phyloP scores from a whole-genome alignment of 192 early-diverging fungal genomes.

The Coemansia reversa region DNA sequence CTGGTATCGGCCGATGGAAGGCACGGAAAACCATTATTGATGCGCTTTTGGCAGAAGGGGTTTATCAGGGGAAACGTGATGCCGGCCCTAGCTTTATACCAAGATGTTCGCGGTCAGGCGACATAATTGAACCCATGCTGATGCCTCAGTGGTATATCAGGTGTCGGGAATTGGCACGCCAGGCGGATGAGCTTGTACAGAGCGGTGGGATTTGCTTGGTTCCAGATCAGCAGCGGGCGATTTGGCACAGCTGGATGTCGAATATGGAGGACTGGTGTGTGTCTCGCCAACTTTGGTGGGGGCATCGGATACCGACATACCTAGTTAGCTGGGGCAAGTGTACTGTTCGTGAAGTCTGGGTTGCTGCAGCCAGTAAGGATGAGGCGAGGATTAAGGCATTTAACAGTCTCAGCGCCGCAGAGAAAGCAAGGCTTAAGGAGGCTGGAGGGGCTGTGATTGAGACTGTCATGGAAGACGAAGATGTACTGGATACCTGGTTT shows the following conservation, averaged over 20 bases:
- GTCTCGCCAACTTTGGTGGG: constrained; percentile 98
- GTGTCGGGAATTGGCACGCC: constrained; percentile 71
- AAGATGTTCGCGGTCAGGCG: constrained; percentile 76
- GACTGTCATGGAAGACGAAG: constrained; percentile 60
- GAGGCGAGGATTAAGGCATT: constrained; percentile 40
- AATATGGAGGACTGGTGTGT: constrained; percentile 97
- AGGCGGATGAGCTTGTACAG: constrained; percentile 66
- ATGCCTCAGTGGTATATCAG: constrained; percentile 98
- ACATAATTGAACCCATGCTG: constrained; percentile 93
- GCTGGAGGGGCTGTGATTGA: not conserved
- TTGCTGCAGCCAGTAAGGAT: constrained; percentile 35
- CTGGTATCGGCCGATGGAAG: constrained; percentile 77
- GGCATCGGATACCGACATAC: constrained; percentile 92
- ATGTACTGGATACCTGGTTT: constrained; percentile 99
- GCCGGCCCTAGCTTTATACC: constrained; percentile 77
- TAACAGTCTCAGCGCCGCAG: not conserved
- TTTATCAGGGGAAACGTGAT: constrained; percentile 75
- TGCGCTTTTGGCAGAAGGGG: constrained; percentile 60
- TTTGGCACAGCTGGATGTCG: constrained; percentile 87
- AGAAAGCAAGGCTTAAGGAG: not conserved
- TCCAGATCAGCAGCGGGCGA: constrained; percentile 72
- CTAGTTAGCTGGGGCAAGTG: constrained; percentile 53
- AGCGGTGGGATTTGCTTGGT: constrained; percentile 64
- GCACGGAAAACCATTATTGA: constrained; percentile 69
- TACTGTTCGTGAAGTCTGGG: constrained; percentile 18